Percentiles rank a stretch among this genome's conserved stretches.
Evolutionary conservation across 352 stramenopile genomes (phyloP).

Genomic region (Vaucheria bursata): DNA sequence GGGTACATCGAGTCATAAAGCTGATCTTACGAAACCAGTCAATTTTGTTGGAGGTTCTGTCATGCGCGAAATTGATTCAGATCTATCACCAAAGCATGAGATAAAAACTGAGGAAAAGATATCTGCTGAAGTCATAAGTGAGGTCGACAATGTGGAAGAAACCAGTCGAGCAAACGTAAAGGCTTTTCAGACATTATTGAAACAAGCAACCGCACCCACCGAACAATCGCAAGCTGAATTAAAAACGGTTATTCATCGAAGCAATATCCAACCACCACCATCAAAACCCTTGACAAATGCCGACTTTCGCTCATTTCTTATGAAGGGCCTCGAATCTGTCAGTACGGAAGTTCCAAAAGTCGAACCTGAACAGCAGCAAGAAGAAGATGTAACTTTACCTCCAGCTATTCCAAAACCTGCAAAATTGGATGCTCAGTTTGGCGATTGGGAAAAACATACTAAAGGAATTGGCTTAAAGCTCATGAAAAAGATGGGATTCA

Average conservation of each 20-base stretch:
- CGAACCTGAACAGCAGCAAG: background rate
- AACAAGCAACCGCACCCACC: background rate
- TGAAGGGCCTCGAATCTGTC: background rate
- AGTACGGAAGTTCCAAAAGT: background rate
- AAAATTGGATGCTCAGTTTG: conserved; percentile 37
- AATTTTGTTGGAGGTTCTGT: conserved; percentile 17
- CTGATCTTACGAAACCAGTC: conserved; percentile 33
- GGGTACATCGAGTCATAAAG: conserved; percentile 1
- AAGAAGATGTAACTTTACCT: no score
- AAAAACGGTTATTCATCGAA: no score
- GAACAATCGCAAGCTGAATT: no score
- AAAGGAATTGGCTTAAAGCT: conserved; percentile 42
- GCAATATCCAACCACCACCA: background rate
- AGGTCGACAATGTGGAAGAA: background rate
- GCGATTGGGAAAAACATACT: conserved; percentile 36
- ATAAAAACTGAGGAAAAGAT: background rate
- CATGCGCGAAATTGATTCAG: background rate
- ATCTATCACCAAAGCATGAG: background rate
- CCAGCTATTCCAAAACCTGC: conserved; percentile 10
- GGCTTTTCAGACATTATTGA: conserved; percentile 14
- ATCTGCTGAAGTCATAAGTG: background rate
- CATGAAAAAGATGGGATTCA: conserved; percentile 53
- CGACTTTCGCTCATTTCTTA: conserved; percentile 17
- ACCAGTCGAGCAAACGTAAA: conserved; percentile 11
- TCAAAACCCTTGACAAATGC: conserved; percentile 15